These are phyloP conservation scores for Drosera spatulata DNA, from an alignment of 179 eudicot species.

Conservation along the genomic window DNA sequence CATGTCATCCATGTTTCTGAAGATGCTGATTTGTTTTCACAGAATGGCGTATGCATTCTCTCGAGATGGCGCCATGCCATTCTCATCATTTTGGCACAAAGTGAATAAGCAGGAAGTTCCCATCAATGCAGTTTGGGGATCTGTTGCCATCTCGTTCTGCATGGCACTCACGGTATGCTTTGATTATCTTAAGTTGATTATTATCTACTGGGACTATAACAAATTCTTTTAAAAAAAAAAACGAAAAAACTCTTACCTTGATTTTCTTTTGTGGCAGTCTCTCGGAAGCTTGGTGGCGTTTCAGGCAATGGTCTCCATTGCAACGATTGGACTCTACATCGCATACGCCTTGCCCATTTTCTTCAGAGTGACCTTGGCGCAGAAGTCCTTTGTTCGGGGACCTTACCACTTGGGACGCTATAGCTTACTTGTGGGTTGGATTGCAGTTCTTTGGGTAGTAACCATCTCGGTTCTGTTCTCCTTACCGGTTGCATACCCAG, in stretches of 20 bases:
- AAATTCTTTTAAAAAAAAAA: no score
- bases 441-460: constrained; percentile 74
- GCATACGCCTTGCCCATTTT: constrained; percentile 83
- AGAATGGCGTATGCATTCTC: constrained; percentile 99
- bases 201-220: background rate
- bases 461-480: constrained; percentile 75
- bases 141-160: constrained; percentile 78
- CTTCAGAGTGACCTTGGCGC: constrained; percentile 77
- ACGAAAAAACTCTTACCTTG: no score
- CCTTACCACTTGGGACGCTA: constrained; percentile 78
- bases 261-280: constrained; percentile 38
- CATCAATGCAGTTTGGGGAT: constrained; percentile 87
- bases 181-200: background rate
- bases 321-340: background rate
- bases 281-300: constrained; percentile 39
- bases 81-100: constrained; percentile 78
- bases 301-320: no score
- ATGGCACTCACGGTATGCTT: constrained; percentile 87
- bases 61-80: constrained; percentile 98
- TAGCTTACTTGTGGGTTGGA: constrained; percentile 69
- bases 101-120: constrained; percentile 94
- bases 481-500: constrained; percentile 73
- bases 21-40: no score
- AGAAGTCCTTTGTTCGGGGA: constrained; percentile 71
- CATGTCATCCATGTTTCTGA: background rate